Base-by-base conservation (phyloP, 768 basidiomycete genomes). In the Leccinellum albellum region DNA sequence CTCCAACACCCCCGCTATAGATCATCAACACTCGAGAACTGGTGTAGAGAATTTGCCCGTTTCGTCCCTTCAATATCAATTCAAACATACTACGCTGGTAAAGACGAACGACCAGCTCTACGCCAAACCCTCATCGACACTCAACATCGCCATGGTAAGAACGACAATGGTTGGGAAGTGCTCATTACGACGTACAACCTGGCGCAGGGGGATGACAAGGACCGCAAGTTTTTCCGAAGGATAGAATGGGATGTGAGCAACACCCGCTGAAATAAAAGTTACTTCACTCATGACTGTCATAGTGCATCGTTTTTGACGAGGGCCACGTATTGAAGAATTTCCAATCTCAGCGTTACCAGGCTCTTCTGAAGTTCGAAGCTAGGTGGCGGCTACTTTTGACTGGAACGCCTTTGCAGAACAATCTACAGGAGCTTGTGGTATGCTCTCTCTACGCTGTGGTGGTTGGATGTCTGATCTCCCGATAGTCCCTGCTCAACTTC, bases 301-400 rank as follows among this genome's bases (percentile, higher is more conserved):
- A 98, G 96, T 89, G 86, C 31, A 94, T 91, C 64, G 86, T 98
- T 49, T 98, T 91, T 65, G 97, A 99, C 66, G 97, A 99, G 72
- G 97, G 97, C 2, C 97, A 99, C 69, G 86, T 94, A 51, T 78
- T 99, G 60, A 99, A 99, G 77, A 99, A 98, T 68, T 95, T 91
- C 72, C 89, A 95, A 62, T 96, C 94, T n/a, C 93, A 97, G 66
- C 89, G 95, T 21, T 98, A 99, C 70, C 87, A 90, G 67, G 83
- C 91, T 10, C 74, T 99, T 14, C 77, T 98, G 63, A 88, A 86
- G 67, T 91, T 92, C 67, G 83, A 86, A 17, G 89, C 92, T 2
- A 82, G 82, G 44, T 99, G 97, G 96, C 81, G 94, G 35, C 76
- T 98, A 24, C 80, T 99, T 23, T 79, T 99, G 20, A 99, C 97